These are phyloP conservation scores for Cyclotella atomus DNA, from an alignment of 108 stramenopile species.

Conservation along the genomic window DNA sequence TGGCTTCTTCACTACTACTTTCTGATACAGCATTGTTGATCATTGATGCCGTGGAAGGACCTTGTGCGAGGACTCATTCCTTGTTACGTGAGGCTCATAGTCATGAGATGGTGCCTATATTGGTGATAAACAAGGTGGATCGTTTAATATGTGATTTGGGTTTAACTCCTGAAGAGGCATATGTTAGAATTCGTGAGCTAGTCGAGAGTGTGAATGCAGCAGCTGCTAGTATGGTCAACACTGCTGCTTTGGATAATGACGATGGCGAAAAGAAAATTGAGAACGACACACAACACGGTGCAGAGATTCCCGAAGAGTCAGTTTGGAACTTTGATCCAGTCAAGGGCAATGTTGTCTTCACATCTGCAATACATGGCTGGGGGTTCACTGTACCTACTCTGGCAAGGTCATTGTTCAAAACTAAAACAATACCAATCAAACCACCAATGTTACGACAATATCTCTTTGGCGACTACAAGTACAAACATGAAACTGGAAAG, in stretches of 20 bases:
- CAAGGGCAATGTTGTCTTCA: conserved; percentile 96
- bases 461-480: conserved; percentile 83
- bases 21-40: conserved; percentile 96
- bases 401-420: conserved; percentile 76
- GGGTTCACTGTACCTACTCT: conserved; percentile 88
- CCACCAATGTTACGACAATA: conserved; percentile 72
- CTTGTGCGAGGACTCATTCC: conserved; percentile 95
- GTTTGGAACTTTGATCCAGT: conserved; percentile 94
- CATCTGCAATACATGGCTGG: conserved; percentile 94
- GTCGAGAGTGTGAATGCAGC: conserved; percentile 96
- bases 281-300: neutral
- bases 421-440: conserved; percentile 72
- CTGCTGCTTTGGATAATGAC: conserved; percentile 53
- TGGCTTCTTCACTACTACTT: conserved; percentile 89
- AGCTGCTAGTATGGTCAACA: conserved; percentile 68
- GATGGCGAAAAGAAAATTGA: neutral
- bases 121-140: conserved; percentile 96
- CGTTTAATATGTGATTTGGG: conserved; percentile 81
- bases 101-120: conserved; percentile 87
- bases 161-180: conserved; percentile 88
- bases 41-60: conserved; percentile 96
- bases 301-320: conserved; percentile 49
- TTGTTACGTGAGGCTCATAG: conserved; percentile 92
- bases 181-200: conserved; percentile 84
- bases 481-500: conserved; percentile 55